Conservation (phyloP, 192 early-diverging fungal genomes). For the Pilaira anomala region DNA sequence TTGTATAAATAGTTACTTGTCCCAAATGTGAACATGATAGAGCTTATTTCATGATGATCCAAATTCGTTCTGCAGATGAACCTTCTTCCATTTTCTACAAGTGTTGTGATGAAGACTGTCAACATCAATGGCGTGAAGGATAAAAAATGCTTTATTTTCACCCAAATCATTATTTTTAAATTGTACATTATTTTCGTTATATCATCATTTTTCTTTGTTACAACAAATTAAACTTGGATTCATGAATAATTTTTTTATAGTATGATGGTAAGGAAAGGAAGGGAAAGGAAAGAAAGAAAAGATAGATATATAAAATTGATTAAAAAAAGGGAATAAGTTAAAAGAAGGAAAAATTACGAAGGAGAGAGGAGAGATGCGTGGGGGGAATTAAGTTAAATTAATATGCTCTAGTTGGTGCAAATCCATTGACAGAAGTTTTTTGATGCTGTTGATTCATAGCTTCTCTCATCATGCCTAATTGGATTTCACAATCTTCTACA, state of each 20-base stretch:
- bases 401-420: background rate
- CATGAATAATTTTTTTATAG: no score
- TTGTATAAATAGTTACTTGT: conserved; percentile 45
- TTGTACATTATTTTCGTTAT: no score
- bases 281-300: no score
- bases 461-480: conserved; percentile 47
- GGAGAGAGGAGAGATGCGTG: no score
- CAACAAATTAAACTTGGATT: no score
- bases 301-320: no score
- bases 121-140: conserved; percentile 69
- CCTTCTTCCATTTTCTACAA: conserved; percentile 92
- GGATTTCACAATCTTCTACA: conserved; percentile 49
- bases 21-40: conserved; percentile 66
- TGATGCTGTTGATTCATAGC: conserved; percentile 34
- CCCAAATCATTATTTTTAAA: no score
- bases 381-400: no score
- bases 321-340: no score
- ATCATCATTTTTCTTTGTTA: no score
- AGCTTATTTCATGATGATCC: conserved; percentile 85
- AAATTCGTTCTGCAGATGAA: conserved; percentile 94
- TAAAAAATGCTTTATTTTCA: conserved; percentile 16
- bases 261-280: no score
- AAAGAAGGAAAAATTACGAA: no score
- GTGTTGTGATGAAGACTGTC: conserved; percentile 68
- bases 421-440: conserved; percentile 1